phyloP scores from a whole-genome alignment of 495 filamentous ascomycete species.

The Tuber umbilicatum region DNA sequence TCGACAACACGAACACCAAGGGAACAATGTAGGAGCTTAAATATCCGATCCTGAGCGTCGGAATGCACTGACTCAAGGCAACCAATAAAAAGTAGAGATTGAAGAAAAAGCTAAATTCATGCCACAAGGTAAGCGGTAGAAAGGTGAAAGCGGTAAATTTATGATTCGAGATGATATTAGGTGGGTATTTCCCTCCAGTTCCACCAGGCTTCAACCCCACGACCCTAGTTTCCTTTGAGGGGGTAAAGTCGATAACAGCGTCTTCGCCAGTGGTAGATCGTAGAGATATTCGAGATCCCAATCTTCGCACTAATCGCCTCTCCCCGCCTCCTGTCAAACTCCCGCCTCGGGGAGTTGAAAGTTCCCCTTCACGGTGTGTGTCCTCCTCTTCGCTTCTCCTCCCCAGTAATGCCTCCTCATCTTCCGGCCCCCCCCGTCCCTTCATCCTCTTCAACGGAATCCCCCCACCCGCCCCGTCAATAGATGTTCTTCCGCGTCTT shows the following conservation, averaged over 20 bases:
- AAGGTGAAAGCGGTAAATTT: constrained; percentile 98
- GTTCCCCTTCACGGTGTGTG: neutral
- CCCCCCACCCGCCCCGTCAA: constrained; percentile 7
- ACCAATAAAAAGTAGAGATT: constrained; percentile 98
- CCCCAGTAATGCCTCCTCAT: constrained; percentile 38
- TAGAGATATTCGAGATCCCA: constrained; percentile 33
- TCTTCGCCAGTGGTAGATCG: constrained; percentile 5
- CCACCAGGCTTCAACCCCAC: constrained; percentile 22
- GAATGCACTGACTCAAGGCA: constrained; percentile 85
- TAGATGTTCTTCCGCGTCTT: neutral
- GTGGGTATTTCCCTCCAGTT: constrained; percentile 45
- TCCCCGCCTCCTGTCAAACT: constrained; percentile 10
- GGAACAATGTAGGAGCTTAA: constrained; percentile 91
- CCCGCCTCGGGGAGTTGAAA: neutral
- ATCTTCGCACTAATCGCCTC: constrained; percentile 25
- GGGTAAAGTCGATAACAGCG: constrained; percentile 31
- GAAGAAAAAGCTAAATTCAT: constrained; percentile 99
- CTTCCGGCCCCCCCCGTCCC: constrained; percentile 18
- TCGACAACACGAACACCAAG: constrained; percentile 78
- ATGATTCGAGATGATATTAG: constrained; percentile 88
- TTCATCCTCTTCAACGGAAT: constrained; percentile 37
- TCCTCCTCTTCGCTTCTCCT: constrained; percentile 9
- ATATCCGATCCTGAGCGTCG: constrained; percentile 82
- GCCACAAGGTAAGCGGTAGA: constrained; percentile 86
- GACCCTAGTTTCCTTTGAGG: constrained; percentile 28